phyloP scores from a whole-genome alignment of 495 filamentous ascomycete species.

The Aspergillus hancockii region DNA sequence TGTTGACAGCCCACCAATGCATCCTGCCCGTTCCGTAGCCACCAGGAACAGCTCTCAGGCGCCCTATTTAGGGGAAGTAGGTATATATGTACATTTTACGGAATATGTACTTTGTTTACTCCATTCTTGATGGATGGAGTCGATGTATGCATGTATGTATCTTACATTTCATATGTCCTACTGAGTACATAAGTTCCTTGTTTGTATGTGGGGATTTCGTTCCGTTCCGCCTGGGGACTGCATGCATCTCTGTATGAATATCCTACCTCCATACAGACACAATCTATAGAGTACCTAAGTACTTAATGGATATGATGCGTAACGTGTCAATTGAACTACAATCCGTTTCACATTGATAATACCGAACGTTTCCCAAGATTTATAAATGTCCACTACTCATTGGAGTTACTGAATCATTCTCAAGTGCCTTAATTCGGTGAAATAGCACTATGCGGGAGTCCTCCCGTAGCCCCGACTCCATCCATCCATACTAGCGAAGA shows the following conservation, averaged over 20 bases:
- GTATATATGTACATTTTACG: too few relatives aligned
- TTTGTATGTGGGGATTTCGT: not conserved
- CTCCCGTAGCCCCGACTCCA: constrained; percentile 2
- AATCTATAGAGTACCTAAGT: not conserved
- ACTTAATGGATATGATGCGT: not conserved
- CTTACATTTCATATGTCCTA: not conserved
- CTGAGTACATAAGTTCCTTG: not conserved
- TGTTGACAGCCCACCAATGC: not conserved
- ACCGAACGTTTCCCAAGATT: not conserved
- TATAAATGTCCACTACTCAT: not conserved
- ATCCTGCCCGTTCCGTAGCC: not conserved
- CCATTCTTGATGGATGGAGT: too few relatives aligned
- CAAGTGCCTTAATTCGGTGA: not conserved
- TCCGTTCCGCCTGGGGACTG: constrained; percentile 1
- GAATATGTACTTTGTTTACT: too few relatives aligned
- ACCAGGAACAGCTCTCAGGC: not conserved
- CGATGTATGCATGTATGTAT: not conserved
- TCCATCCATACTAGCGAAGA: not conserved
- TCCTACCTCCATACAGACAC: not conserved
- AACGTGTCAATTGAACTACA: not conserved
- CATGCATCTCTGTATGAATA: not conserved
- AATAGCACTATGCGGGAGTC: not conserved
- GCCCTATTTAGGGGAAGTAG: not conserved
- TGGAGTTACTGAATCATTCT: not conserved
- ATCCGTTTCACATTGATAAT: not conserved